phyloP scores from a whole-genome alignment of 2,329 filamentous ascomycete species.

The Aspergillus fumigatiaffinis region DNA sequence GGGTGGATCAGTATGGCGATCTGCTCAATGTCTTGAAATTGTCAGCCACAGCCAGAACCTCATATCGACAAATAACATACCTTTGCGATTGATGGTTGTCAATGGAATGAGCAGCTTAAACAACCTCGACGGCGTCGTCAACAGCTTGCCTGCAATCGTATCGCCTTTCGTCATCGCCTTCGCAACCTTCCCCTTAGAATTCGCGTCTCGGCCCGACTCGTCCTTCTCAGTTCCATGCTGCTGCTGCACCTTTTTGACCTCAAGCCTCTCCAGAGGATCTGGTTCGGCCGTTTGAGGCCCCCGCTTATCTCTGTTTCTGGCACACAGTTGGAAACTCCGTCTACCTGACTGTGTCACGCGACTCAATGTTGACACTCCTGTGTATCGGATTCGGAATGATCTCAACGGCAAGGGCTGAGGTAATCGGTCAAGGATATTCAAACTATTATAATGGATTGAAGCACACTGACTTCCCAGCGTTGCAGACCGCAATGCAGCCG shows the following conservation, averaged over 20 bases:
- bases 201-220: constrained; percentile 25
- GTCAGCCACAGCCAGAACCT: constrained; percentile 2
- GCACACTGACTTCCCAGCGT: neutral
- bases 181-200: constrained; percentile 44
- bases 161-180: constrained; percentile 63
- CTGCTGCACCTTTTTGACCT: constrained; percentile 10
- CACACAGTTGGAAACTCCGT: neutral
- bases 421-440: neutral
- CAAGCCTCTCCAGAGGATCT: constrained; percentile 5
- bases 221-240: constrained; percentile 16
- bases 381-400: neutral
- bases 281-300: neutral
- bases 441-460: neutral
- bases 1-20: constrained; percentile 82
- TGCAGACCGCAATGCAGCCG: neutral
- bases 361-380: neutral
- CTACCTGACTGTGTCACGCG: neutral
- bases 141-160: constrained; percentile 60
- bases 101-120: constrained; percentile 78
- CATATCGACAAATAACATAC: constrained; percentile 10
- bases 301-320: neutral
- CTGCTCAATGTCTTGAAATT: constrained; percentile 62
- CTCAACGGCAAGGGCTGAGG: neutral
- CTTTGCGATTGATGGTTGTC: constrained; percentile 60
- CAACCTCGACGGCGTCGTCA: constrained; percentile 75